Evolutionary conservation across 495 filamentous ascomycete species (phyloP), one percentile per base, ranked within the genome.

Genomic region (Penicillium canescens): DNA sequence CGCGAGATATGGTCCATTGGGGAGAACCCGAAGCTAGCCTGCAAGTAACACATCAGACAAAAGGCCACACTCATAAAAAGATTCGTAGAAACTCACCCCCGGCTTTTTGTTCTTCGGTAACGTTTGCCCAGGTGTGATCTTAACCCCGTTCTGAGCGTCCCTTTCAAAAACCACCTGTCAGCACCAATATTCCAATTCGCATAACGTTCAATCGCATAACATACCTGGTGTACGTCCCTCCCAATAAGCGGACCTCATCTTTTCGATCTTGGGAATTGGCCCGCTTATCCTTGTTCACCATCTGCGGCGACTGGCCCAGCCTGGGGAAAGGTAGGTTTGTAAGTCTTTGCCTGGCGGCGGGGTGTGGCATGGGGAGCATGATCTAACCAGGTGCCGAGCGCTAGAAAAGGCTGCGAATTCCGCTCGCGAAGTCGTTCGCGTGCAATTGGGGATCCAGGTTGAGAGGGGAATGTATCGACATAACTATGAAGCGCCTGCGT

Each of bases 1-100:
- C 41, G 26, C 4, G 70, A 67, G 41, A 78, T 60, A 21, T 50
- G 60, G 43, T 78, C 60, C 0, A 59, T 38, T 1, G 73, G 70
- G 16, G 55, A 63, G 39, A 67, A 68, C 7, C 59, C 52, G 24
- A 50, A 46, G 10, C n/a, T 49, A 9, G 54, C 41, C 60, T 59
- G 23, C 16, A 21, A 16, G 4, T 13, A 48, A 41, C 44, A 10
- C 10, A 44, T 63, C 31, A 59, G 40, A 52, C 24, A 9, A 4
- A 24, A 28, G 3, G 6, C 24, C 36, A 44, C 18, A 37, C 14
- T 11, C 11, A 39, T 14, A 1, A 4, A 40, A 2, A 14, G 3
- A 4, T 18, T 20, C 31, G 21, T 12, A 4, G 21, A 7, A 9
- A 57, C 55, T 39, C 54, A 67, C 63, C 21, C 61, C 63, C 3